Evolutionary conservation across 2,329 filamentous ascomycete species (phyloP).

Genomic region (Trichoderma oligosporum): DNA sequence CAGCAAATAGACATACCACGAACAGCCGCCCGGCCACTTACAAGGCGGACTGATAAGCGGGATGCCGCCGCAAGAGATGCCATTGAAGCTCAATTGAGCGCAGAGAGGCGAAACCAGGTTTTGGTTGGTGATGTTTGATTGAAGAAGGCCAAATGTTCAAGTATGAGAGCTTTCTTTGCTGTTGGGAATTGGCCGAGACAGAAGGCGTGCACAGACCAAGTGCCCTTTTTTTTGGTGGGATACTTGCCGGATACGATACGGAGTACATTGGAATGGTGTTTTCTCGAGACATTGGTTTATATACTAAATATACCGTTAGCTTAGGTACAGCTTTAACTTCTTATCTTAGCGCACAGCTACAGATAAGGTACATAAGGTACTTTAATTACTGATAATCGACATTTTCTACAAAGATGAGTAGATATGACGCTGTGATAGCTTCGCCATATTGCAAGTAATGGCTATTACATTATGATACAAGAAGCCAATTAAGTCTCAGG

Average conservation of each 20-base stretch:
- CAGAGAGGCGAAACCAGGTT: constrained; percentile 18
- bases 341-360: constrained; percentile 7
- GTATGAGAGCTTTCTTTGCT: constrained; percentile 30
- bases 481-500: not conserved
- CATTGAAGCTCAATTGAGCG: constrained; percentile 45
- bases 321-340: constrained; percentile 1
- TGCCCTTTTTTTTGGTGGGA: constrained; percentile 31
- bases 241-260: constrained; percentile 11
- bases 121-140: constrained; percentile 23
- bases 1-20: constrained; percentile 49
- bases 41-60: constrained; percentile 60
- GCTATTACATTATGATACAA: not conserved
- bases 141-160: constrained; percentile 20
- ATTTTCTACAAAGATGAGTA: not conserved
- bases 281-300: not conserved
- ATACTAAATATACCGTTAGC: not conserved
- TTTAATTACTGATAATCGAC: constrained; percentile 3
- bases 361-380: constrained; percentile 7
- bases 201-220: constrained; percentile 29
- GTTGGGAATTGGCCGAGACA: constrained; percentile 34
- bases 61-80: constrained; percentile 63
- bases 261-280: not conserved
- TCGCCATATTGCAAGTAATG: constrained; percentile 9
- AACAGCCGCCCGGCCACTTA: constrained; percentile 44
- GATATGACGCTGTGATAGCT: not conserved